Base-by-base conservation (phyloP, 352 stramenopile species). In the Phytophthora melonis region DNA sequence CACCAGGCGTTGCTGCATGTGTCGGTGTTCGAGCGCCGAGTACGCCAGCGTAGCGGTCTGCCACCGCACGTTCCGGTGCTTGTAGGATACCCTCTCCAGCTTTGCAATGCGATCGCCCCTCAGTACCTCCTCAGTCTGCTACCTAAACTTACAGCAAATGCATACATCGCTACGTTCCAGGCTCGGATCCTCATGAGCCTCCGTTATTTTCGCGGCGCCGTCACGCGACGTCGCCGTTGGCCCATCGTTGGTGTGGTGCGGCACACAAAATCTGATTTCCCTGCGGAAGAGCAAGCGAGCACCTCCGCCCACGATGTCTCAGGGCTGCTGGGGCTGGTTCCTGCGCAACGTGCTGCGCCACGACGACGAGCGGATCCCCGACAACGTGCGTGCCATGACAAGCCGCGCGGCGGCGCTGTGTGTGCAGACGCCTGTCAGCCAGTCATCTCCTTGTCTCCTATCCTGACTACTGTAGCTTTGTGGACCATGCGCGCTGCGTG, bases 291-390 rank as follows among this genome's bases (percentile, higher is more conserved):
- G 34, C 34, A 10, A 41, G 34, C 14, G 19, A 54, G 25, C 16
- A 25, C 30, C 13, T 89, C 56, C 41, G 41, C 70, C 85, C 32
- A 90, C 90, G 66, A 70, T 94, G 63, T 75, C 93, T 19, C 79
- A 88, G 75, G 80, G 73, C 19, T 63, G 80, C n/a, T 96, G 89
- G 87, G 79, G 73, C 16, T 95, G 87, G 87, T 78, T 95, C 63
- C 78, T 84, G 49, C 82, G 75, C 61, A 91, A 86, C 55, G 68
- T 89, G 32, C 71, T 93, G 21, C 75, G 87, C 53, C 71, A 83
- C 55, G 81, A 84, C 50, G 84, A 92, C 61, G 71, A 80, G 54
- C 69, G 74, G 19, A 72, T 88, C 52, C 79, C 81, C 18, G 77
- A 75, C 36, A 83, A 87, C 63, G 83, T 87, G 61, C 41, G 73